Conservation (phyloP, 1,284 basidiomycete genomes). For the Inonotus obliquus region DNA sequence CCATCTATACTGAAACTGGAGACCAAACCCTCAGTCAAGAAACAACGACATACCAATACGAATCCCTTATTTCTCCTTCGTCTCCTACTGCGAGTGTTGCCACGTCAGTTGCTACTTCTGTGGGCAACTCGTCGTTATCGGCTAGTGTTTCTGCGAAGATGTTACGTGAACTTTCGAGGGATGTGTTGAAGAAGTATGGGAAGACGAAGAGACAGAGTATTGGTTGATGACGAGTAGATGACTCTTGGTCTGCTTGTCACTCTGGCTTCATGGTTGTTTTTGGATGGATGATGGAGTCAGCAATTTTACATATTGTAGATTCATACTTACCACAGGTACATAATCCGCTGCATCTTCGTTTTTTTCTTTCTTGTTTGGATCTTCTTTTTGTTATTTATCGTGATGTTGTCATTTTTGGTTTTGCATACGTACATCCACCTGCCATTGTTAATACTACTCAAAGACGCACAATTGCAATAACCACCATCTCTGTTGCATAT, state of each 20-base stretch:
- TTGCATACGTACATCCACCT: background rate
- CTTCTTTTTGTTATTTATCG: too few relatives aligned
- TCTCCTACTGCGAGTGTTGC: constrained; percentile 36
- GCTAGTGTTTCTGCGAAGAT: constrained; percentile 41
- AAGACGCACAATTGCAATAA: background rate
- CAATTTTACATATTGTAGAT: too few relatives aligned
- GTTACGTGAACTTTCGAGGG: constrained; percentile 59
- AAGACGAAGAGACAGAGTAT: background rate
- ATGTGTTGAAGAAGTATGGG: constrained; percentile 52
- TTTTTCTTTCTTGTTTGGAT: too few relatives aligned
- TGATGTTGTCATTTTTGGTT: too few relatives aligned
- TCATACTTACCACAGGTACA: too few relatives aligned
- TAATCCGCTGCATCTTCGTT: too few relatives aligned
- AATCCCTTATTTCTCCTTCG: background rate
- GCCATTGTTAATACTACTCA: background rate
- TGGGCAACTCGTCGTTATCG: constrained; percentile 42
- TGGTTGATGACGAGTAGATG: background rate
- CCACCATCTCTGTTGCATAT: background rate
- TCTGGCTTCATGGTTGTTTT: background rate
- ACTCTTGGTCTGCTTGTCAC: background rate
- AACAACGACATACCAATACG: background rate
- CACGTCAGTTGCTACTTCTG: constrained; percentile 22
- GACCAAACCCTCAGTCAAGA: too few relatives aligned
- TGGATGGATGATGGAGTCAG: too few relatives aligned
- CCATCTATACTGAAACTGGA: background rate